A percentile compares a stretch with the other conserved stretches of the same genome.
phyloP scores from a whole-genome alignment of 163 green algal species.

The Volvox carteri region DNA sequence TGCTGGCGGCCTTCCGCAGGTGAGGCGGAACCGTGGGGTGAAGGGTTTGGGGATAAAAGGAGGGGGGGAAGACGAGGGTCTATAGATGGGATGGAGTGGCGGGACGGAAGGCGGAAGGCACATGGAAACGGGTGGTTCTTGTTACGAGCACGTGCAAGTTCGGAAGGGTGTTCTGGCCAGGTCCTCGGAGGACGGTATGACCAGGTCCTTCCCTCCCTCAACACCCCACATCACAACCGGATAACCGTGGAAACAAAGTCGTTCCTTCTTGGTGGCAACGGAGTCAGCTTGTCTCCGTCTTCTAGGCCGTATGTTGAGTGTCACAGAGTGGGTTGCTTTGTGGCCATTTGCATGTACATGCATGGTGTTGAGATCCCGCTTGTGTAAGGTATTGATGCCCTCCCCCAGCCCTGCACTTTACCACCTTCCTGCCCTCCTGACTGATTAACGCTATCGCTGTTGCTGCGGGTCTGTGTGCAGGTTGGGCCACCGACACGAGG shows the following conservation, averaged over 20 bases:
- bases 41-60: neutral
- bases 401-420: too few species aligned
- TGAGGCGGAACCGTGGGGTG: neutral
- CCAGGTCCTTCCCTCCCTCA: too few species aligned
- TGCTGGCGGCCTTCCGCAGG: slow-evolving; percentile 27
- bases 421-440: too few species aligned
- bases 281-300: too few species aligned
- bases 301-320: neutral
- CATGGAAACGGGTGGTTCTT: too few species aligned
- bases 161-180: too few species aligned
- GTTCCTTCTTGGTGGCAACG: too few species aligned
- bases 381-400: neutral
- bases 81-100: neutral
- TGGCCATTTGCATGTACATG: neutral
- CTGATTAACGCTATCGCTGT: too few species aligned
- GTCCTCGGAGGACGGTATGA: too few species aligned
- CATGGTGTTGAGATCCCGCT: neutral
- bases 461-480: neutral
- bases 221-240: too few species aligned
- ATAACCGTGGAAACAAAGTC: too few species aligned
- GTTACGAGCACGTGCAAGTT: neutral
- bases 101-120: too few species aligned
- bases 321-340: neutral
- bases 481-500: slow-evolving; percentile 20
- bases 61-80: neutral